Percentiles rank a stretch among this genome's conserved stretches.
Evolutionary conservation across 805 yeast species (phyloP).

Genomic region (Pichia rugopelliculosa): DNA sequence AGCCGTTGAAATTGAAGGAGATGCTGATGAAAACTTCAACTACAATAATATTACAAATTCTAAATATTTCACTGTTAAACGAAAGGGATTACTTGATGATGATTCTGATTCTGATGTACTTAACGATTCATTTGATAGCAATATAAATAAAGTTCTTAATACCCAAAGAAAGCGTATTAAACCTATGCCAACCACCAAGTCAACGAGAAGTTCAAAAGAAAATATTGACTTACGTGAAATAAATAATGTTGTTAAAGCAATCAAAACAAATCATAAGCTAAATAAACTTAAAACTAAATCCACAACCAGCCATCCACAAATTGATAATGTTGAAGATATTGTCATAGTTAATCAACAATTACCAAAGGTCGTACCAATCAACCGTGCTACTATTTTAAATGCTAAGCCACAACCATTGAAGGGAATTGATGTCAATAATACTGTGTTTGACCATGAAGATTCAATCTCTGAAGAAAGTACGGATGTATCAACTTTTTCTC

Average conservation of each 20-base stretch:
- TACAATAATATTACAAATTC: background rate
- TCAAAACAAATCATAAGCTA: background rate
- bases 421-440: background rate
- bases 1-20: background rate
- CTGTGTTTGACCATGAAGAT: background rate
- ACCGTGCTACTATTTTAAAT: background rate
- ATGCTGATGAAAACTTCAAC: background rate
- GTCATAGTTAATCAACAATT: slow-evolving; percentile 1
- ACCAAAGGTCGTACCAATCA: background rate
- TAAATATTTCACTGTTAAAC: background rate
- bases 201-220: background rate
- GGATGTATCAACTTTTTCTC: background rate
- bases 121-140: slow-evolving; percentile 5
- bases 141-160: background rate
- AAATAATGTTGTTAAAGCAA: background rate
- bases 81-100: background rate
- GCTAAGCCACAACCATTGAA: no score
- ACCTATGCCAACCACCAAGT: background rate
- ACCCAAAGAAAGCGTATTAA: background rate
- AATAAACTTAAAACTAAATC: background rate
- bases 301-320: background rate
- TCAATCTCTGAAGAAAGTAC: background rate
- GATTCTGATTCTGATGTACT: slow-evolving; percentile 2
- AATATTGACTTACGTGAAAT: background rate
- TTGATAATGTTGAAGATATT: slow-evolving; percentile 1